Evolutionary conservation across 1,139 yeast genomes (phyloP), one percentile per base, ranked within the genome.

Genomic region (Petasospora rhodanensis): DNA sequence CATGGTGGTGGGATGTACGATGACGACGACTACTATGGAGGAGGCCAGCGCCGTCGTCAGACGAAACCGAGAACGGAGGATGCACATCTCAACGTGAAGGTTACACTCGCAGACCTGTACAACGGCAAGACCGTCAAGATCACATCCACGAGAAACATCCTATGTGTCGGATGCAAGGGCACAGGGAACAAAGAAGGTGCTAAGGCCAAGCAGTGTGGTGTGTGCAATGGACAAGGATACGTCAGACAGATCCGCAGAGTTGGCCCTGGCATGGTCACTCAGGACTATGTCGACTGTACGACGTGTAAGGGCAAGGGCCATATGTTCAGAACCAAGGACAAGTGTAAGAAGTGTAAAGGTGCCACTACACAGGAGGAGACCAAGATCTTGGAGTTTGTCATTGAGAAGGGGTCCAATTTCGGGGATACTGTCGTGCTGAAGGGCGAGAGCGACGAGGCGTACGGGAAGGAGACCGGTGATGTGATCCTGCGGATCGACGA

Each of bases 41-140:
- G 35, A n/a, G 28, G 18, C 24, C 24, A 32, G 13, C 7, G 24
- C 2, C 40, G 34, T 19, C 18, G 19, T 12, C 20, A 20, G 9
- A 43, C 38, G 3, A 34, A 26, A 6, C 35, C 35, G 22, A 54
- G 60, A 30, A 83, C 94, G 0, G 79, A 70, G 6, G 89, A 86
- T 54, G 93, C 89, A 0, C 61, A 64, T 17, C 58, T 84, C 31
- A 73, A 76, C 24, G 73, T 82, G 8, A 73, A 70, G 7, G 77
- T 87, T 7, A 68, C 82, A 0, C 59, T 87, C 36, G 86, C 78
- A 37, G 96, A 89, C 42, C 60, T 86, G 28, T 91, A 75, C 64
- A 74, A 73, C 46, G 97, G 98, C 8, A 85, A 85, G 53, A 74
- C 78, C 12, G 70, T 86, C 43, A 82, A 85, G 54, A 75, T 85